Base-by-base conservation (phyloP, 805 yeast species). In the Saccharomyces cerevisiae region DNA sequence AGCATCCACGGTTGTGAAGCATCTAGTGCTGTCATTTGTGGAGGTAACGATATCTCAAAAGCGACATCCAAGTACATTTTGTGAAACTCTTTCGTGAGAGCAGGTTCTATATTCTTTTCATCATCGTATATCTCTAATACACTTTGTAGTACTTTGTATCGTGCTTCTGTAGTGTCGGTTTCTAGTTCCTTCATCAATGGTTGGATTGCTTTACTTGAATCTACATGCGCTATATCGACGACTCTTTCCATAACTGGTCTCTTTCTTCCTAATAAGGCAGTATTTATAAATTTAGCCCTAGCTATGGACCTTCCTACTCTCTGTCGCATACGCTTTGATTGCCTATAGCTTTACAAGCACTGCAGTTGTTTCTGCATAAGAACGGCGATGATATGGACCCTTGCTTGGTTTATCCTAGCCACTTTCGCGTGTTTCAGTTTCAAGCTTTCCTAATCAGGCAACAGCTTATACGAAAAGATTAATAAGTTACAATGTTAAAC, bases 1-100 rank as follows among this genome's bases (percentile, higher is more conserved):
- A 87, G 55, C 63, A 92, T 72, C 98, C 98, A 94, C 0, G 96
- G 83, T 56, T 85, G 90, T n/a, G 94, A 87, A 0, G 97, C 94
- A 69, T 92, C 97, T 49, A 89, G 73, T 0, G 78, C 77, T 2
- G 69, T 65, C 66, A 78, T 85, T 8, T 68, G 72, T 1, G 70
- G 58, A 0, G 90, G 87, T 28, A 87, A 73, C 17, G 76, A 71
- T 10, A 69, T 64, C 9, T 65, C 60, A 26, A 82, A 69, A 21
- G 73, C 71, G n/a, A 64, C 55, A 22, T 72, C 67, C 13, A 81
- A 67, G 62, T 76, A 86, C 51, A 58, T 56, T 9, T 65, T 53
- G 63, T 85, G 90, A 1, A 59, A 56, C 4, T 66, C 66, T 36
- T 63, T 66, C 41, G 61, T 48, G 21, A 69, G 59, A 8, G 28